Base-by-base conservation (phyloP, 1,284 basidiomycete species). In the Quambalaria eucalypti region DNA sequence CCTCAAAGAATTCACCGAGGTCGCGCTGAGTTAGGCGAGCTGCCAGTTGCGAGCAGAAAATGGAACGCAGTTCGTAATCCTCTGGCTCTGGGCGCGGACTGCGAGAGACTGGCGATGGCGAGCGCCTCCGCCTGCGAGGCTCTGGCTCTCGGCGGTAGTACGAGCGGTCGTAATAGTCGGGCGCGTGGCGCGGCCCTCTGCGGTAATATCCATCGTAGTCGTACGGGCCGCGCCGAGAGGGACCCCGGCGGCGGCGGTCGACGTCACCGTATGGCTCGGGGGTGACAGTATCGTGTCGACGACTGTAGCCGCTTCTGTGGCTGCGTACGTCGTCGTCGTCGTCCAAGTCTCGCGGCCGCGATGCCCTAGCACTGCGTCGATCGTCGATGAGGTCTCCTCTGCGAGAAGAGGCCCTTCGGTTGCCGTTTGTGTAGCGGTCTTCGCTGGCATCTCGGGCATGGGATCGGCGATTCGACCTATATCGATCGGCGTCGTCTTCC, bases 1-100 rank as follows among this genome's bases (percentile, higher is more conserved):
- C 89, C 81, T 97, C 93, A 76, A 99, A 97, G 81, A 99, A 98
- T 78, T 93, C 88, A 61, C 91, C 91, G 76, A 99, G 81, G 80
- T 98, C 93, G 73, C 88, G 83, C 71, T 91, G 90, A 56, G 90
- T 93, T 76, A 97, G 85, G 71, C 90, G 85, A 56, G 90, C 89
- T 66, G 93, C 89, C 74, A 99, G 85, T 79, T 97, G 93, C 69
- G 91, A 92, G 76, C 96, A 91, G 79, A 98, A 98, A 64, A 97
- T 88, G 67, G 93, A 96, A 77, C 95, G 87, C 73, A 87, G 85
- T 82, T 97, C 92, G 57, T 76, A 76, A 30, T 75, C 76, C 29
- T 76, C 73, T 33, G 68, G 66, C 38, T 74, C 73, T 87, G 90
- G 76, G 90, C 90, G 49, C 14, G 40, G 28, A 21, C 38, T 40